phyloP scores from a whole-genome alignment of 768 basidiomycete genomes.

The Fomitopsis serialis region DNA sequence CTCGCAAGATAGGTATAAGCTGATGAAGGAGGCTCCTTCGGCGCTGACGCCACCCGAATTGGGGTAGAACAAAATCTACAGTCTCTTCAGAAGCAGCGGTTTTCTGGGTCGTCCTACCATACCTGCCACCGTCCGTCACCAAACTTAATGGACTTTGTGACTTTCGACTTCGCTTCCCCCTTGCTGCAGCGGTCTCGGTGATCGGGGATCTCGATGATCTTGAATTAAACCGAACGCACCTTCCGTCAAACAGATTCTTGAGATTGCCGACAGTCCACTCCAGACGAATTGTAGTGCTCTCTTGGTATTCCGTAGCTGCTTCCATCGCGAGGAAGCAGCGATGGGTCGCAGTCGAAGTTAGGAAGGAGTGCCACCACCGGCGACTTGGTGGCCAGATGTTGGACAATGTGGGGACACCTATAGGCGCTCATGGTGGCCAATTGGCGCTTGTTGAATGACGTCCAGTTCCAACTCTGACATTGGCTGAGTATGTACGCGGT shows the following conservation, averaged over 20 bases:
- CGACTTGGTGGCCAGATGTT: too few relatives aligned
- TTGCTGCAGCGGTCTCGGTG: conserved; percentile 31
- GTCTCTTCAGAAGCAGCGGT: too few relatives aligned
- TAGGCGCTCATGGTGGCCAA: too few relatives aligned
- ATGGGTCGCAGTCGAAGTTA: too few relatives aligned
- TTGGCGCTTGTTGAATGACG: too few relatives aligned
- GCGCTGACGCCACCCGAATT: conserved; percentile 66
- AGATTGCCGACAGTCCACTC: conserved; percentile 78
- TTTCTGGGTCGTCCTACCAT: too few relatives aligned
- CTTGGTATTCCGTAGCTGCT: conserved; percentile 33
- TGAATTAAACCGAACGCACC: conserved; percentile 25
- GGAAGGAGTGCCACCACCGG: too few relatives aligned
- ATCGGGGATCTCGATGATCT: background rate
- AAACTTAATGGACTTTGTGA: conserved; percentile 70
- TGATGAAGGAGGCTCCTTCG: conserved; percentile 54
- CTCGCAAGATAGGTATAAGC: conserved; percentile 79
- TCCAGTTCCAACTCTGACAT: too few relatives aligned
- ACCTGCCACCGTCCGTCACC: conserved; percentile 78
- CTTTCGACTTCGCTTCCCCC: conserved; percentile 75
- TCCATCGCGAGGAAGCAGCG: too few relatives aligned
- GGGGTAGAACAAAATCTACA: conserved; percentile 76
- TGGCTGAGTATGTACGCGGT: too few relatives aligned
- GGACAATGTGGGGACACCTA: too few relatives aligned
- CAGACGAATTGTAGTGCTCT: conserved; percentile 53
- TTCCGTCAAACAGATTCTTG: conserved; percentile 69